Percentiles rank a stretch among this genome's conserved stretches.
These are phyloP conservation scores for Cryptococcus floricola DNA, from an alignment of 1,284 basidiomycete genomes.

Conservation along the genomic window DNA sequence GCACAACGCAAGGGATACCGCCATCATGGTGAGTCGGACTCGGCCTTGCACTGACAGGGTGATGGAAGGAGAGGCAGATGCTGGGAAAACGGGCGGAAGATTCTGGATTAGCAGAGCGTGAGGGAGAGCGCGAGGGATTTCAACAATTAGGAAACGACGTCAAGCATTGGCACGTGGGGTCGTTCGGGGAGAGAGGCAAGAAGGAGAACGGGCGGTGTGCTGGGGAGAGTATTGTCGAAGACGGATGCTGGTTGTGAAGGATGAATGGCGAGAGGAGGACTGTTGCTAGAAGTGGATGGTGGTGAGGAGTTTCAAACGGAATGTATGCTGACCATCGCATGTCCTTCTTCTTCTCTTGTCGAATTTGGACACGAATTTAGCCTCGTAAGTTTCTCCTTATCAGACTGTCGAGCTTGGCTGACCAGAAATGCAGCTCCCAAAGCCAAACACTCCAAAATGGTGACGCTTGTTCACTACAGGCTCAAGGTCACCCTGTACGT, in stretches of 20 bases:
- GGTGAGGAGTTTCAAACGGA: background rate
- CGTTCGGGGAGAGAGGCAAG: background rate
- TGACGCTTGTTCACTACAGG: constrained; percentile 94
- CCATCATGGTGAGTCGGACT: constrained; percentile 10
- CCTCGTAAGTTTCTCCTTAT: constrained; percentile 19
- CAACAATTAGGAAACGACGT: too few relatives aligned
- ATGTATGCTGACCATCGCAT: constrained; percentile 3
- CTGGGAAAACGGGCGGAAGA: too few relatives aligned
- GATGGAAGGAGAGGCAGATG: too few relatives aligned
- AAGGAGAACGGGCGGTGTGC: background rate
- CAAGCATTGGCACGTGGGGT: too few relatives aligned
- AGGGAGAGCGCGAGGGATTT: background rate
- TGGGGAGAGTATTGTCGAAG: background rate
- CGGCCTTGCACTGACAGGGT: too few relatives aligned
- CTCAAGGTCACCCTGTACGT: constrained; percentile 84
- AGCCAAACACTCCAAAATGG: constrained; percentile 97
- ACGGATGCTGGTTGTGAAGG: background rate
- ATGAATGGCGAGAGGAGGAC: background rate
- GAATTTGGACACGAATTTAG: constrained; percentile 5
- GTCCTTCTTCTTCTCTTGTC: background rate
- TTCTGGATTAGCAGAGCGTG: background rate
- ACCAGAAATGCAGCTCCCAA: constrained; percentile 57
- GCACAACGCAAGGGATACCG: background rate
- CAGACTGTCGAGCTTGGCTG: background rate
- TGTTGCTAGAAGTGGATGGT: background rate